Evolutionary conservation across 192 early-diverging fungal genomes (phyloP).

Genomic region (Linnemannia zychae): DNA sequence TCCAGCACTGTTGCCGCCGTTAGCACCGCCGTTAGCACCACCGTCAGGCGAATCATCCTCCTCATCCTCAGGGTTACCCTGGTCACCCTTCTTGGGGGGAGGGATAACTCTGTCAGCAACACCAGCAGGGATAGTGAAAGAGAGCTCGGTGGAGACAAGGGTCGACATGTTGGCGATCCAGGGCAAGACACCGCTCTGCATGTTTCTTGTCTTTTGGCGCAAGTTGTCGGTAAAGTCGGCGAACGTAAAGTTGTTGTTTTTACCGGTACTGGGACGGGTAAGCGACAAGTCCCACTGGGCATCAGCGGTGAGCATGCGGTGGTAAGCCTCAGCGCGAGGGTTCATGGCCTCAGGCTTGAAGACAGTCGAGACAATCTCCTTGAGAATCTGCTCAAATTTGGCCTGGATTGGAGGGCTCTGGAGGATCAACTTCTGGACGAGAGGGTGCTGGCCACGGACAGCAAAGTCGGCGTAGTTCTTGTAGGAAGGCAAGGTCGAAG

Average conservation of each 20-base stretch:
- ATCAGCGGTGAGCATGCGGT: slow-evolving; percentile 48
- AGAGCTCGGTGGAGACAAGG: slow-evolving; percentile 21
- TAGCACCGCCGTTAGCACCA: neutral
- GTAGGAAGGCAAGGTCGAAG: slow-evolving; percentile 17
- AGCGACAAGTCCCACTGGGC: slow-evolving; percentile 52
- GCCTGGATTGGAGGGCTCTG: slow-evolving; percentile 31
- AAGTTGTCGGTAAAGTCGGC: slow-evolving; percentile 44
- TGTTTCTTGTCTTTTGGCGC: slow-evolving; percentile 17
- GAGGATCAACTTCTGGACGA: slow-evolving; percentile 54
- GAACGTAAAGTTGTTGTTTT: slow-evolving; percentile 31
- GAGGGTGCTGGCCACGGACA: slow-evolving; percentile 17
- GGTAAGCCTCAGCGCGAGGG: slow-evolving; percentile 44
- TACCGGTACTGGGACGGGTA: slow-evolving; percentile 17
- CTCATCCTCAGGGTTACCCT: slow-evolving; percentile 43
- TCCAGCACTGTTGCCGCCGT: neutral
- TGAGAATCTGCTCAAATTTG: slow-evolving; percentile 44
- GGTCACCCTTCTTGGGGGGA: slow-evolving; percentile 30
- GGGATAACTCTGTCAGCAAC: slow-evolving; percentile 34
- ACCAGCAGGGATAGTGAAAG: slow-evolving; percentile 33
- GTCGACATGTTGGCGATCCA: slow-evolving; percentile 26
- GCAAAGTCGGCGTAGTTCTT: slow-evolving; percentile 28
- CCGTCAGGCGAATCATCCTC: slow-evolving; percentile 22
- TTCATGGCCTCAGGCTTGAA: slow-evolving; percentile 43
- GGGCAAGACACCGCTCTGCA: slow-evolving; percentile 30
- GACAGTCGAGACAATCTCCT: slow-evolving; percentile 47